Conservation (phyloP, 768 basidiomycete genomes). For the Pisolithus tinctorius region DNA sequence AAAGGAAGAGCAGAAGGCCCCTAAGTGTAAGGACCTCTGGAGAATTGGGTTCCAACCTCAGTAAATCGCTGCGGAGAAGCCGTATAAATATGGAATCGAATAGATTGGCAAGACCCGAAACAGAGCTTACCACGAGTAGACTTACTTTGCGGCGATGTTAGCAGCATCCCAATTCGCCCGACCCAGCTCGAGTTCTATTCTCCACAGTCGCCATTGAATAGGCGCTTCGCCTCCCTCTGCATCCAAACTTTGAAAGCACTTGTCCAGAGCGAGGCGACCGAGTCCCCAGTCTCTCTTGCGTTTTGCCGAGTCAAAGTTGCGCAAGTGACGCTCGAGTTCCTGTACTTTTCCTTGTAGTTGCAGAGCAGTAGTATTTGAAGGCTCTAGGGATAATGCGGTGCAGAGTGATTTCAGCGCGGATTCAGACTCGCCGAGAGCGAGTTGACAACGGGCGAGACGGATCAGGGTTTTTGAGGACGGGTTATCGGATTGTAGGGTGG, state of each 20-base stretch:
- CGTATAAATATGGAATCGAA: not conserved
- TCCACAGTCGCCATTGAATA: conserved; percentile 74
- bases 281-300: conserved; percentile 66
- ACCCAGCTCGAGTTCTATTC: conserved; percentile 70
- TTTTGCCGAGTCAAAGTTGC: conserved; percentile 53
- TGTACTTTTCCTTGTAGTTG: conserved; percentile 57
- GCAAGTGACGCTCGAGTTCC: conserved; percentile 58
- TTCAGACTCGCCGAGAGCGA: conserved; percentile 65
- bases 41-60: conserved; percentile 64
- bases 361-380: conserved; percentile 50
- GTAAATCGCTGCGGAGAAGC: conserved; percentile 50
- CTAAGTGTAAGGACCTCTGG: conserved; percentile 76
- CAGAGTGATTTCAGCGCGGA: conserved; percentile 64
- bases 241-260: conserved; percentile 66
- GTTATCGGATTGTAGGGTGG: conserved; percentile 50
- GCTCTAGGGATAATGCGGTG: conserved; percentile 54
- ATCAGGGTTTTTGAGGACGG: conserved; percentile 75
- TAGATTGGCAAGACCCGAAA: not conserved
- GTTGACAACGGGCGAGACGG: conserved; percentile 78
- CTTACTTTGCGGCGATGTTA: conserved; percentile 65
- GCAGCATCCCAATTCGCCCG: conserved; percentile 72
- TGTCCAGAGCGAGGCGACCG: conserved; percentile 74
- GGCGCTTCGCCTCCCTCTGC: conserved; percentile 72
- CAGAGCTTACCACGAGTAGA: conserved; percentile 7
- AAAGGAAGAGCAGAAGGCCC: conserved; percentile 72